These are phyloP conservation scores for Amaranthus cruentus DNA, from an alignment of 148 eudicot genomes.

Conservation along the genomic window DNA sequence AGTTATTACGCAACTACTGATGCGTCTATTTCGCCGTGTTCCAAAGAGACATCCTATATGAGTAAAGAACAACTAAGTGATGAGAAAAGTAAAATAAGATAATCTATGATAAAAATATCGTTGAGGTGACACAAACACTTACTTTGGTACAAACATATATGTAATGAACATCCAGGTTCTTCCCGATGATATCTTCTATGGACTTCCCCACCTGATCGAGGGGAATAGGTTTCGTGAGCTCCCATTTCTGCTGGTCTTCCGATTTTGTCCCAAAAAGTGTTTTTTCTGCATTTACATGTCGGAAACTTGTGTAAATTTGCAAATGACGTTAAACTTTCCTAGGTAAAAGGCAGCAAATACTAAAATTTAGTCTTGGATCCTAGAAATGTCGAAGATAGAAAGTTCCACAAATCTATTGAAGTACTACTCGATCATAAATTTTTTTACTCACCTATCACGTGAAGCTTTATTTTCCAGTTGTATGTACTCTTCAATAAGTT, in stretches of 20 bases:
- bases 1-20: not conserved
- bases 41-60: conserved; percentile 23
- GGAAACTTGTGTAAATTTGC: not conserved
- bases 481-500: conserved; percentile 45
- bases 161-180: conserved; percentile 64
- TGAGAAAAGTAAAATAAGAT: not conserved
- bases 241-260: conserved; percentile 36
- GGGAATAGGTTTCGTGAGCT: conserved; percentile 63
- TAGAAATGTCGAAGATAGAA: not conserved
- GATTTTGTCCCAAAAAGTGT: conserved; percentile 30
- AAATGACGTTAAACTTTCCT: not conserved
- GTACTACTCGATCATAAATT: not conserved
- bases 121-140: conserved; percentile 10
- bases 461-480: conserved; percentile 69
- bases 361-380: no score
- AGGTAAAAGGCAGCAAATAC: not conserved
- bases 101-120: not conserved
- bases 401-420: not conserved
- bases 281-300: conserved; percentile 43
- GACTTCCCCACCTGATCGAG: conserved; percentile 45
- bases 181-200: conserved; percentile 43
- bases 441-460: conserved; percentile 60
- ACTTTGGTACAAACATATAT: conserved; percentile 83
- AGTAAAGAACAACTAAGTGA: not conserved
- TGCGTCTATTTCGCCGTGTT: conserved; percentile 6